Percentiles rank a stretch among this genome's conserved stretches.
Evolutionary conservation across 495 filamentous ascomycete species (phyloP).

Genomic region (Chlorociboria aeruginascens): DNA sequence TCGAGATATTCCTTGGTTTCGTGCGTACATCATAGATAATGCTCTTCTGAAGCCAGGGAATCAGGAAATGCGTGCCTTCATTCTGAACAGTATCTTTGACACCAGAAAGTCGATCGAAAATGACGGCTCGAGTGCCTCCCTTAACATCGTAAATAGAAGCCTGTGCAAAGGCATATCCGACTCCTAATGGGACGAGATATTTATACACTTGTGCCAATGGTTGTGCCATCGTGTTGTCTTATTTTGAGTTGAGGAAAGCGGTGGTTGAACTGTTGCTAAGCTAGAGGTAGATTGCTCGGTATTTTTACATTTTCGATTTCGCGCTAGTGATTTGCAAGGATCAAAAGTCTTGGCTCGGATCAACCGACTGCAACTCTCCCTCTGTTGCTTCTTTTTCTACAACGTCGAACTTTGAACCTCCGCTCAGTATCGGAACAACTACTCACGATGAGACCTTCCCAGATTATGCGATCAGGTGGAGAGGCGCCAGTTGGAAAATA

Average conservation of each 20-base stretch:
- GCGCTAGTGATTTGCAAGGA: conserved; percentile 20
- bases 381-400: conserved; percentile 12
- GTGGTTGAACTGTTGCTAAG: conserved; percentile 21
- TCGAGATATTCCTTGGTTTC: conserved; percentile 91
- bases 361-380: conserved; percentile 5
- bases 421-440: conserved; percentile 12
- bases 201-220: conserved; percentile 52
- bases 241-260: conserved; percentile 2
- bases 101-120: conserved; percentile 90
- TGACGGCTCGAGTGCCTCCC: conserved; percentile 87
- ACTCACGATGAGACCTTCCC: conserved; percentile 52
- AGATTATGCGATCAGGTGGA: conserved; percentile 36
- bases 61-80: conserved; percentile 93
- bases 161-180: conserved; percentile 49
- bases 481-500: conserved; percentile 47
- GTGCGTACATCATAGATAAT: conserved; percentile 98
- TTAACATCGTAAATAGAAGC: conserved; percentile 92
- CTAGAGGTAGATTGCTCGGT: conserved; percentile 17
- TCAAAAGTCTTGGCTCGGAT: conserved; percentile 17
- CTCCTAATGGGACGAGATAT: conserved; percentile 56
- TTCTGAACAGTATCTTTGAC: conserved; percentile 87
- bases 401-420: conserved; percentile 9
- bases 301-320: conserved; percentile 27
- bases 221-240: conserved; percentile 42
- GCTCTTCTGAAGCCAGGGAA: conserved; percentile 90